Evolutionary conservation across 495 filamentous ascomycete species (phyloP), one percentile per base, ranked within the genome.

Genomic region (Talaromyces thailandensis): DNA sequence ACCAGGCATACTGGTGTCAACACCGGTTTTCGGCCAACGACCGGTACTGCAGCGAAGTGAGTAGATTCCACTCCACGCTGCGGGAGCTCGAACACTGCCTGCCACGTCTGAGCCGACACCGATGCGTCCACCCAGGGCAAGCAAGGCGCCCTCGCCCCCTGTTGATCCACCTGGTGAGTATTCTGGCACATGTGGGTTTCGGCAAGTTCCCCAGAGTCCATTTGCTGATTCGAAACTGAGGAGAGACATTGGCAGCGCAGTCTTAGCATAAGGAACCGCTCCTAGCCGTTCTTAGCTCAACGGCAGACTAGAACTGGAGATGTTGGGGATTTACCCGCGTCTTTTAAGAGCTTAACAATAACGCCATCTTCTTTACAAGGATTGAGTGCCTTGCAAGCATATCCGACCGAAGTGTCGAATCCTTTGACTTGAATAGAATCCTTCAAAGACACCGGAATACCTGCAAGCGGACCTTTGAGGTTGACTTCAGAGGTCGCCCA

Each of bases 201-300:
- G 84, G 63, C 85, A 88, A 23, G 84, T 83, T 26, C 94, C 93
- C 88, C 87, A 92, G 24, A 97, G 86, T 64, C 92, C 92, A 73
- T 96, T 98, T 51, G 86, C 86, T 21, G 89, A 92, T 72, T 98
- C 94, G 68, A 98, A 98, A 31, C 88, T 92, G 58, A 98, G 80
- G 7, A 98, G 82, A 0, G 93, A 96, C 58, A 93, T 88, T 3
- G 94, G 94, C n/a, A 94, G 68, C 61, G 94, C 93, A 1, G 94
- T 98, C 79, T 98, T 98, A 18, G 93, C 91, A 71, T 96, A 96
- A 1, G 94, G 94, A 0, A 98, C 81, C 4, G 94, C 94, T n/a
- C 90, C 89, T 83, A 25, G 4, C 18, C 24, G n/a, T 12, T 29
- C 28, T 25, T 11, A 45, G 2, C 50, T 4, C 18, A 62, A 6